A percentile compares a stretch with the other conserved stretches of the same genome.
Evolutionary conservation across 176 grass and related monocot species (phyloP).

Genomic region (Elymus sibiricus): DNA sequence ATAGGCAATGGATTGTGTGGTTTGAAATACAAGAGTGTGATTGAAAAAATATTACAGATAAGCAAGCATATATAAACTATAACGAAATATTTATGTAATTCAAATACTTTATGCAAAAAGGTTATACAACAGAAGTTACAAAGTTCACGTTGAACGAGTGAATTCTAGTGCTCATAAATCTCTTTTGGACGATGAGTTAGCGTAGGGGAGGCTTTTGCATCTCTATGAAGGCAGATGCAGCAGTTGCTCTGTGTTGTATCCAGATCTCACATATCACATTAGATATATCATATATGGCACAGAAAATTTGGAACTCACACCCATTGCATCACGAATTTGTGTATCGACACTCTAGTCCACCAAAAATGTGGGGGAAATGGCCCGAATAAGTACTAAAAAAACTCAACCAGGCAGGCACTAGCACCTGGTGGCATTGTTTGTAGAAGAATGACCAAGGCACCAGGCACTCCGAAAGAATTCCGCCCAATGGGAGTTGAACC

Average conservation of each 20-base stretch:
- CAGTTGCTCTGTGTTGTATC: not conserved
- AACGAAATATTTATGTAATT: not conserved
- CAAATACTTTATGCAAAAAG: not conserved
- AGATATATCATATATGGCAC: not conserved
- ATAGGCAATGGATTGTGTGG: not conserved
- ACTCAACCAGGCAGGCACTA: not conserved
- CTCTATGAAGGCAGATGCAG: not conserved
- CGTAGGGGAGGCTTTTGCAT: not conserved
- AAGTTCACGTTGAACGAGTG: not conserved
- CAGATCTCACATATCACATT: not conserved
- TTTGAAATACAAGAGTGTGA: not conserved
- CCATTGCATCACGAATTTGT: not conserved
- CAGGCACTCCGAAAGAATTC: not conserved
- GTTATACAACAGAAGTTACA: not conserved
- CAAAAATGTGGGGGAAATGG: slow-evolving; percentile 7
- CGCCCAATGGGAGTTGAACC: not conserved
- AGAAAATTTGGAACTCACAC: not conserved
- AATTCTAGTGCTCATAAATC: slow-evolving; percentile 12
- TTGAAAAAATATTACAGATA: not conserved
- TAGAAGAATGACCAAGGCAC: not conserved
- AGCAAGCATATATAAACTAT: not conserved
- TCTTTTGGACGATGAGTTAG: slow-evolving; percentile 14
- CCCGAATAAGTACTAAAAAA: not conserved
- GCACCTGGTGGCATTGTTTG: not conserved
- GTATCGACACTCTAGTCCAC: not conserved